phyloP scores from a whole-genome alignment of 257 asterid genomes.

The Phtheirospermum japonicum region DNA sequence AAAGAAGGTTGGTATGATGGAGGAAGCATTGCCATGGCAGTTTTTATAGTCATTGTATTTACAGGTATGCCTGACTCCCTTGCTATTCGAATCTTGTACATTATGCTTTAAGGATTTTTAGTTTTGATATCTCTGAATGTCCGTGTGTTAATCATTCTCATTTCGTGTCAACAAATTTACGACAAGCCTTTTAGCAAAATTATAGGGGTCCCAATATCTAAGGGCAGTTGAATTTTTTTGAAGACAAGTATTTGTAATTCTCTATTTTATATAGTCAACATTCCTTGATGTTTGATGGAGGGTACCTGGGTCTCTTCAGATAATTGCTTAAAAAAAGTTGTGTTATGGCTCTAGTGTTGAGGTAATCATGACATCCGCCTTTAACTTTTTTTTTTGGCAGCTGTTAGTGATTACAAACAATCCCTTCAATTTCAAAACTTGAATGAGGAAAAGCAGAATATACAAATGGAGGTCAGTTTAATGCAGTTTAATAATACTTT shows the following conservation, averaged over 20 bases:
- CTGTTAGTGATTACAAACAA: conserved; percentile 90
- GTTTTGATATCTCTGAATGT: conserved; percentile 4
- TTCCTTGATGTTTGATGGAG: neutral
- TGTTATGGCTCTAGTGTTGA: neutral
- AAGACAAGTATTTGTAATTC: neutral
- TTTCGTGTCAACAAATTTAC: neutral
- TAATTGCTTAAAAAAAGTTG: neutral
- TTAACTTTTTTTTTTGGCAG: conserved; percentile 40
- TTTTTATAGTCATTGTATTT: conserved; percentile 71
- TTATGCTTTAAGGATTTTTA: neutral
- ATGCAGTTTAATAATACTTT: conserved; percentile 18
- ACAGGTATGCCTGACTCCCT: conserved; percentile 50
- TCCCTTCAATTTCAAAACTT: conserved; percentile 93
- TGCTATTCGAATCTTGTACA: neutral
- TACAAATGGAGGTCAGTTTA: conserved; percentile 79
- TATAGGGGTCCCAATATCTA: neutral
- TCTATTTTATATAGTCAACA: neutral
- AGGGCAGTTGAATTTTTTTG: conserved; percentile 19
- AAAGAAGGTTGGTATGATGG: conserved; percentile 99
- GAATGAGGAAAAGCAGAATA: conserved; percentile 95
- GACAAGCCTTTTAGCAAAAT: neutral
- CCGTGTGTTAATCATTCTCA: conserved; percentile 2
- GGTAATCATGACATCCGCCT: conserved; percentile 15
- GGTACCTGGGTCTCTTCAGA: neutral
- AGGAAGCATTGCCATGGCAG: conserved; percentile 95